Conservation (phyloP, 352 stramenopile species). For the Pilasporangium apinafurcum region DNA sequence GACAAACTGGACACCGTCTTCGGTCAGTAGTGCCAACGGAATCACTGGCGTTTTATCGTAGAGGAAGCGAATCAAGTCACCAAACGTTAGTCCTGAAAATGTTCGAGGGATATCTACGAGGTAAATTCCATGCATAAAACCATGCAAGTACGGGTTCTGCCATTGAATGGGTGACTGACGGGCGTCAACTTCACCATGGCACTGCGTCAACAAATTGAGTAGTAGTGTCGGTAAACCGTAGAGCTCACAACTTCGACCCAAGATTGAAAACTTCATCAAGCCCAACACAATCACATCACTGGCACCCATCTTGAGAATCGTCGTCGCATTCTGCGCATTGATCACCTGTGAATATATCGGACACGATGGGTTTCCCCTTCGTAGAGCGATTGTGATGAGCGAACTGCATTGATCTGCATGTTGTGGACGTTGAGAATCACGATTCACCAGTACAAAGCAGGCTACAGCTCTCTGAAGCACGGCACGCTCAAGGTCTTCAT, state of each 20-base stretch:
- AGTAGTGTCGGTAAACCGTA: slow-evolving; percentile 62
- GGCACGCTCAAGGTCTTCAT: slow-evolving; percentile 65
- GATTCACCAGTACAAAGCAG: slow-evolving; percentile 71
- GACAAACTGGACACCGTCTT: slow-evolving; percentile 57
- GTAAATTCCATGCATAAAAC: slow-evolving; percentile 66
- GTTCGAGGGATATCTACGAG: slow-evolving; percentile 72
- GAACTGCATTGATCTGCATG: slow-evolving; percentile 65
- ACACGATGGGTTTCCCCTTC: slow-evolving; percentile 56
- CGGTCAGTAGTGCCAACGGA: slow-evolving; percentile 56
- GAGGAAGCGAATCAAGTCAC: slow-evolving; percentile 70
- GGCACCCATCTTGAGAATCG: slow-evolving; percentile 68
- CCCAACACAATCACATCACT: slow-evolving; percentile 65
- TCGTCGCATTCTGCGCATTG: slow-evolving; percentile 51
- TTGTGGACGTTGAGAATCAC: slow-evolving; percentile 37
- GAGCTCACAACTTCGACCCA: slow-evolving; percentile 61
- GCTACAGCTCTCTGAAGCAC: slow-evolving; percentile 42
- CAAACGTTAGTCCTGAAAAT: slow-evolving; percentile 75
- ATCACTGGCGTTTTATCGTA: slow-evolving; percentile 71
- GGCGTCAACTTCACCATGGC: slow-evolving; percentile 39
- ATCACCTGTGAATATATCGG: slow-evolving; percentile 79
- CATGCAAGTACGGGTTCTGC: slow-evolving; percentile 65
- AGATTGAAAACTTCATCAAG: slow-evolving; percentile 67
- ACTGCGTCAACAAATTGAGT: slow-evolving; percentile 54
- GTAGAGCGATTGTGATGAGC: slow-evolving; percentile 69
- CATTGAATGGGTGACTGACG: slow-evolving; percentile 51